Conservation (phyloP, 345 rosid species). For the Lagerstroemia speciosa region DNA sequence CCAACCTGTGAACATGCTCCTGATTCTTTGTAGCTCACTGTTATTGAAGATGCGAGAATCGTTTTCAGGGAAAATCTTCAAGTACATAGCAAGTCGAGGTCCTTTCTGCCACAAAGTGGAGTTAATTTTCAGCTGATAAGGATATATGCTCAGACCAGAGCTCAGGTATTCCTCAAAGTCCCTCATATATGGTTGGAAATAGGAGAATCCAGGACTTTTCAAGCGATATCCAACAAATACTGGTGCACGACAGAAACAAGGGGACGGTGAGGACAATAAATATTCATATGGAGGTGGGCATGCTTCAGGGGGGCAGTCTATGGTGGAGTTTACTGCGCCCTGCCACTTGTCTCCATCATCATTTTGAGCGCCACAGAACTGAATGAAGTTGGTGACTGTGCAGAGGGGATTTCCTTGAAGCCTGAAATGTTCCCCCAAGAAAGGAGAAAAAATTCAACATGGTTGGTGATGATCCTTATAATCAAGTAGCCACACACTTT, state of each 20-base stretch:
- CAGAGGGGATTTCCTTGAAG: conserved; percentile 83
- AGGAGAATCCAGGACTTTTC: conserved; percentile 86
- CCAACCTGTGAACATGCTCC: conserved; percentile 69
- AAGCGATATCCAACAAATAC: conserved; percentile 65
- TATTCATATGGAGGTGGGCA: conserved; percentile 67
- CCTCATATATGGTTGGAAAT: conserved; percentile 39
- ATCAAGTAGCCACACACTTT: neutral
- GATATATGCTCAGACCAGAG: conserved; percentile 38
- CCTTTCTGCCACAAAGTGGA: conserved; percentile 53
- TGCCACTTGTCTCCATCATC: conserved; percentile 11
- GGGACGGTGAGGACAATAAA: conserved; percentile 29
- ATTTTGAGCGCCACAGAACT: conserved; percentile 37
- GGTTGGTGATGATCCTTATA: neutral
- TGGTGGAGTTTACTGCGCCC: conserved; percentile 18
- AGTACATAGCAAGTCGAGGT: conserved; percentile 67
- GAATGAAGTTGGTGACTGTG: conserved; percentile 21
- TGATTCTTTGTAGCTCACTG: conserved; percentile 59
- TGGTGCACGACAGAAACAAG: conserved; percentile 80
- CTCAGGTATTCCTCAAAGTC: conserved; percentile 45
- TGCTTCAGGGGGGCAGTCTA: conserved; percentile 31
- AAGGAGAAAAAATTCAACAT: neutral
- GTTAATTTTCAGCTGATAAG: conserved; percentile 46
- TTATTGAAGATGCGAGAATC: conserved; percentile 37
- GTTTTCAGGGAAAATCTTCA: conserved; percentile 59
- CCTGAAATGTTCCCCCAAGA: conserved; percentile 37